Evolutionary conservation across 2,329 filamentous ascomycete genomes (phyloP).

Genomic region (Dothistroma pini): DNA sequence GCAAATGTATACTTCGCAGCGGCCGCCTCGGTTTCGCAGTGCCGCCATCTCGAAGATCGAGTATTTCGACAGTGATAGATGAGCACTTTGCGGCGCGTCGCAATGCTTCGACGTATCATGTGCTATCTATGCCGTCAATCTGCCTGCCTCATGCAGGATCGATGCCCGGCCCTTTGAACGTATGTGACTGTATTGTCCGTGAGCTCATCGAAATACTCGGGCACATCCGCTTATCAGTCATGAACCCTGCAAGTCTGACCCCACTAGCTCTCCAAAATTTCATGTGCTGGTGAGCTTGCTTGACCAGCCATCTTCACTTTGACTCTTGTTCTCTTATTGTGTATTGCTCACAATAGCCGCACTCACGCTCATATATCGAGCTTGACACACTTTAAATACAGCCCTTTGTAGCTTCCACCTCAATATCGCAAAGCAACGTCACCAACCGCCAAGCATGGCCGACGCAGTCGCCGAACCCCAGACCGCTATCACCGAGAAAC

Average conservation of each 20-base stretch:
- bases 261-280: neutral
- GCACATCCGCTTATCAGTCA: neutral
- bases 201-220: neutral
- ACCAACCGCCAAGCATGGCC: slow-evolving; percentile 19
- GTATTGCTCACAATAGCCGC: neutral
- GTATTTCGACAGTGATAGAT: no score
- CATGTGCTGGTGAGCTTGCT: neutral
- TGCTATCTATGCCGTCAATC: neutral
- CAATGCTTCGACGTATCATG: no score
- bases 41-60: neutral
- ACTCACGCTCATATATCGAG: neutral
- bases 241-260: neutral
- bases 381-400: neutral
- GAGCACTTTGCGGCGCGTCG: no score
- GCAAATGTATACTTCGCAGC: no score
- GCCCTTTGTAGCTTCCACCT: neutral
- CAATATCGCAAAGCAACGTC: neutral
- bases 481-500: slow-evolving; percentile 16
- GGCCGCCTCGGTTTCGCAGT: neutral
- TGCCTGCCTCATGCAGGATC: neutral
- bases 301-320: neutral
- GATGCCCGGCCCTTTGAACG: no score
- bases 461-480: slow-evolving; percentile 21
- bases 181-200: no score
- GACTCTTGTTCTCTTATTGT: neutral